Evolutionary conservation across 148 eudicot species (phyloP).

Genomic region (Amaranthus hypochondriacus): DNA sequence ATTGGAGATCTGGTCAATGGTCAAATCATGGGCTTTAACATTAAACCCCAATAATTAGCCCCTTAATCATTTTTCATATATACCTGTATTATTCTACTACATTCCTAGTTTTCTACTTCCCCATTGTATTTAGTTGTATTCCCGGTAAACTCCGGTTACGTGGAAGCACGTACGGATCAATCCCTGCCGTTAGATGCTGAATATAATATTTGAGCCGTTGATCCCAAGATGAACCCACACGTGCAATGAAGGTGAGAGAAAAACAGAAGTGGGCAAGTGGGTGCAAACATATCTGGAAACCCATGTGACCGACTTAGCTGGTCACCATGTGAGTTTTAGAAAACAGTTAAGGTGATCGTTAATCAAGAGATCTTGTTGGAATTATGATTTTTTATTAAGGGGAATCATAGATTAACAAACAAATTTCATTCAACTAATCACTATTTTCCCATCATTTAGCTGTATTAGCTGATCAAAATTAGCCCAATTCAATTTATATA

Average conservation of each 20-base stretch:
- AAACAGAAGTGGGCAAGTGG: conserved; percentile 2
- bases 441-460: no score
- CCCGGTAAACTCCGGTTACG: conserved; percentile 17
- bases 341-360: conserved; percentile 26
- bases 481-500: no score
- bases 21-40: conserved; percentile 22
- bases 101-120: not conserved
- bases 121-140: not conserved
- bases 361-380: conserved; percentile 18
- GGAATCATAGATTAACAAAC: no score
- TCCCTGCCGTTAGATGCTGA: conserved; percentile 10
- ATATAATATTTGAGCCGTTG: not conserved
- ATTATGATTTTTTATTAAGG: not conserved
- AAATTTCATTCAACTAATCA: no score
- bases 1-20: conserved; percentile 27
- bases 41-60: conserved; percentile 6
- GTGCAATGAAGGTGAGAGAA: conserved; percentile 13
- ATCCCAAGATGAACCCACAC: conserved; percentile 15
- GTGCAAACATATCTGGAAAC: conserved; percentile 14
- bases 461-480: no score
- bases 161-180: conserved; percentile 6
- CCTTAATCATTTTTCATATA: not conserved
- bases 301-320: conserved; percentile 32
- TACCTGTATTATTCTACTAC: not conserved
- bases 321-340: conserved; percentile 25